These are phyloP conservation scores for Carex pumila DNA, from an alignment of 176 grass and related monocot genomes.

Conservation along the genomic window DNA sequence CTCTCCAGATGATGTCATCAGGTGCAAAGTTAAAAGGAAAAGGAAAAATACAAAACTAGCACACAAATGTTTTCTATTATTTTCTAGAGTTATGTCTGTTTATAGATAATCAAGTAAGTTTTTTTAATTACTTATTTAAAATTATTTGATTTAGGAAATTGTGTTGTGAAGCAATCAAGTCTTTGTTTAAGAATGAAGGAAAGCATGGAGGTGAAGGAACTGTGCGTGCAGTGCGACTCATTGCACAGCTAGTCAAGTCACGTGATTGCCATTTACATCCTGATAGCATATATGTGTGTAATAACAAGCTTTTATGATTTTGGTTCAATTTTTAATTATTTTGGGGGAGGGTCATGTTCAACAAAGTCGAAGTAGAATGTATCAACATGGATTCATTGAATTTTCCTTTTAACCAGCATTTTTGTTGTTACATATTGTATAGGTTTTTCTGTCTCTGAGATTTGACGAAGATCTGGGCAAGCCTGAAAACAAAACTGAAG, in stretches of 20 bases:
- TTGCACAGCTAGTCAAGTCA: slow-evolving; percentile 72
- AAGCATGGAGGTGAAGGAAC: slow-evolving; percentile 92
- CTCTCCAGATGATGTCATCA: slow-evolving; percentile 72
- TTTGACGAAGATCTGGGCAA: slow-evolving; percentile 92
- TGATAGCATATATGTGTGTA: slow-evolving; percentile 67
- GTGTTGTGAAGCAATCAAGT: slow-evolving; percentile 69
- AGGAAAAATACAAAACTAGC: background rate
- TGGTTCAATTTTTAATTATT: background rate
- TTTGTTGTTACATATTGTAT: slow-evolving; percentile 13
- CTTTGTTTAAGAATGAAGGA: slow-evolving; percentile 80
- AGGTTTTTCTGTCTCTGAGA: slow-evolving; percentile 84
- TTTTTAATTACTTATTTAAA: background rate
- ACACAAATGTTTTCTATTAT: background rate
- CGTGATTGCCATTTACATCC: slow-evolving; percentile 89
- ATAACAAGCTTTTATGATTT: background rate
- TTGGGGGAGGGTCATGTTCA: background rate
- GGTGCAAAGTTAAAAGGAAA: slow-evolving; percentile 23
- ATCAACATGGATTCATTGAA: slow-evolving; percentile 1
- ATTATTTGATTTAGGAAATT: slow-evolving; percentile 46
- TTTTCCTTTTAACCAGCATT: background rate
- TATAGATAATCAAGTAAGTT: background rate
- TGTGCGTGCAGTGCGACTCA: slow-evolving; percentile 78
- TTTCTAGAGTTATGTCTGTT: background rate
- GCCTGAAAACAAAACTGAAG: slow-evolving; percentile 30
- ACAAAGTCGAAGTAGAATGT: background rate